Percentiles rank a stretch among this genome's conserved stretches.
phyloP scores from a whole-genome alignment of 2,329 filamentous ascomycete genomes.

The Epichloe uncinata region DNA sequence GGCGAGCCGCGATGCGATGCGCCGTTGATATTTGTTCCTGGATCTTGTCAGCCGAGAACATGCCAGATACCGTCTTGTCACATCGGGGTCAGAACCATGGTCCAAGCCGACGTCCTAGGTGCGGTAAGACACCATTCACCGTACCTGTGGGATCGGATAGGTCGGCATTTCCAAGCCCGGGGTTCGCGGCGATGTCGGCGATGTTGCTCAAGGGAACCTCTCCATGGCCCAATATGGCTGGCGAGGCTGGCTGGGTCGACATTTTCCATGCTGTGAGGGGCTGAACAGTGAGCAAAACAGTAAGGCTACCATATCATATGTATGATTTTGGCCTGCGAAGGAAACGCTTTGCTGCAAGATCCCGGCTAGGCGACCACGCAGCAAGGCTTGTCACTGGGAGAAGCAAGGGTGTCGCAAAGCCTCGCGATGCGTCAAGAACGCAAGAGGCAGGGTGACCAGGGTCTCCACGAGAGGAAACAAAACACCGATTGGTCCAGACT shows the following conservation, averaged over 20 bases:
- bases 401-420: background rate
- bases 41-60: background rate
- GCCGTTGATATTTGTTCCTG: conserved; percentile 4
- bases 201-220: conserved; percentile 14
- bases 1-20: conserved; percentile 6
- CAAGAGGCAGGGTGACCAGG: background rate
- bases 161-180: conserved; percentile 13
- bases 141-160: conserved; percentile 19
- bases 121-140: background rate
- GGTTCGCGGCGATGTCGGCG: conserved; percentile 13
- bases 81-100: background rate
- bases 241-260: conserved; percentile 17
- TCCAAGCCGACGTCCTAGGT: background rate
- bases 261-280: conserved; percentile 22
- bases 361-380: background rate
- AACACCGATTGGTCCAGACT: background rate
- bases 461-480: background rate
- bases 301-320: background rate
- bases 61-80: background rate
- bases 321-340: background rate
- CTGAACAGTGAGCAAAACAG: background rate
- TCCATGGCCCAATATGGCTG: conserved; percentile 15
- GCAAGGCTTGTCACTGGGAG: background rate
- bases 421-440: background rate
- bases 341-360: background rate